These are phyloP conservation scores for Naganishia randhawae DNA, from an alignment of 768 basidiomycete species.

Conservation along the genomic window DNA sequence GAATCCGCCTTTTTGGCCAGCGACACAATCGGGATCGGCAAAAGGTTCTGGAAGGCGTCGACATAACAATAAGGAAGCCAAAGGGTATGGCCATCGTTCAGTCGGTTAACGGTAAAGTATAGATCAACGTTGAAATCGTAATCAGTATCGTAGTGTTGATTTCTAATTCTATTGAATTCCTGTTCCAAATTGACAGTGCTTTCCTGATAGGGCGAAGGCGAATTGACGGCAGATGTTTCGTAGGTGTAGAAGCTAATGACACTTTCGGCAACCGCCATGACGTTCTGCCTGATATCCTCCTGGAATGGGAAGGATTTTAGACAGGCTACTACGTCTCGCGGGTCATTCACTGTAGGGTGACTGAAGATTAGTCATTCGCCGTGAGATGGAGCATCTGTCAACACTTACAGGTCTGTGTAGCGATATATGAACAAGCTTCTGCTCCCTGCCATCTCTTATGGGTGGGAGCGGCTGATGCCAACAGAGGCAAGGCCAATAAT, in stretches of 20 bases:
- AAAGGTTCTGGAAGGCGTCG: conserved; percentile 56
- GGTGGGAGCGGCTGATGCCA: conserved; percentile 13
- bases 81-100: conserved; percentile 69
- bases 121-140: conserved; percentile 64
- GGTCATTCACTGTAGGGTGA: conserved; percentile 34
- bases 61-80: conserved; percentile 56
- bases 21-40: conserved; percentile 60
- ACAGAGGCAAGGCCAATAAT: background rate
- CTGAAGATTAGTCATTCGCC: too few relatives aligned
- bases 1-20: conserved; percentile 55
- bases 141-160: conserved; percentile 61
- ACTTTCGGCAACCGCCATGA: conserved; percentile 55
- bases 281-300: conserved; percentile 60
- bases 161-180: conserved; percentile 56
- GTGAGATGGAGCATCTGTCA: too few relatives aligned
- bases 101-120: conserved; percentile 57
- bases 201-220: conserved; percentile 56
- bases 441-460: conserved; percentile 9
- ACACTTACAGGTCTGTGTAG: conserved; percentile 15
- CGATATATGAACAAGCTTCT: conserved; percentile 19
- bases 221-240: conserved; percentile 57
- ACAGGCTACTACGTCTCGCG: conserved; percentile 61
- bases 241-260: conserved; percentile 58
- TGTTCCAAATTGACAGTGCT: conserved; percentile 58
- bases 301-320: conserved; percentile 61